These are phyloP conservation scores for Nemania diffusa DNA, from an alignment of 2,329 filamentous ascomycete species.

Conservation along the genomic window DNA sequence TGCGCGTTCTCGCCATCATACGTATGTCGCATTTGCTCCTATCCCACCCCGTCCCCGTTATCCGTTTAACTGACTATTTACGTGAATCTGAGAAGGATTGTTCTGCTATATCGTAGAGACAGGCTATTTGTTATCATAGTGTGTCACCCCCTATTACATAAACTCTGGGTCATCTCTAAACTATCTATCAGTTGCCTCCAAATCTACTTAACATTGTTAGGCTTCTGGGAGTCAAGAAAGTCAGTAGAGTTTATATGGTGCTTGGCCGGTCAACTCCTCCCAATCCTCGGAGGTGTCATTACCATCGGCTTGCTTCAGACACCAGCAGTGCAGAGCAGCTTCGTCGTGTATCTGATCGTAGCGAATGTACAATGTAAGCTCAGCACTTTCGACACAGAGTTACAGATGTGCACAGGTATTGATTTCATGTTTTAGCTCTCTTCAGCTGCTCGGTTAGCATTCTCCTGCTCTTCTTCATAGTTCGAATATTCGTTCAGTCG, in stretches of 20 bases:
- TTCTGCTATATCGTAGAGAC: conserved; percentile 43
- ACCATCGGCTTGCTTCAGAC: conserved; percentile 40
- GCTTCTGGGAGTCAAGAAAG: conserved; percentile 30
- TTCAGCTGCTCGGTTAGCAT: conserved; percentile 36
- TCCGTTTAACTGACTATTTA: not conserved
- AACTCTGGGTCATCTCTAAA: no score
- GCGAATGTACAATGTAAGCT: conserved; percentile 39
- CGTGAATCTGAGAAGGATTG: conserved; percentile 34
- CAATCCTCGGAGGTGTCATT: no score
- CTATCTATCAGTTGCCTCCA: conserved; percentile 37
- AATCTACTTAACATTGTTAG: conserved; percentile 34
- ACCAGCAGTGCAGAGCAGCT: conserved; percentile 41
- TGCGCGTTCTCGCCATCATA: conserved; percentile 38
- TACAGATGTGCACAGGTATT: no score
- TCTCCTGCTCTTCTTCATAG: conserved; percentile 33
- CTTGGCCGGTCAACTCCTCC: no score
- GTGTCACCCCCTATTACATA: not conserved
- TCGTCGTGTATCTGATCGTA: conserved; percentile 38
- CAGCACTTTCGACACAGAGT: no score
- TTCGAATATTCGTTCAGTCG: conserved; percentile 34
- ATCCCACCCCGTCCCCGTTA: no score
- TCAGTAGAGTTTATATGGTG: conserved; percentile 33
- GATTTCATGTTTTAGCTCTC: no score
- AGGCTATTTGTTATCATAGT: conserved; percentile 36
- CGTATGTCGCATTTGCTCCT: conserved; percentile 30